Conservation (phyloP, 2,329 filamentous ascomycete species). For the Trichoderma atrobrunneum region DNA sequence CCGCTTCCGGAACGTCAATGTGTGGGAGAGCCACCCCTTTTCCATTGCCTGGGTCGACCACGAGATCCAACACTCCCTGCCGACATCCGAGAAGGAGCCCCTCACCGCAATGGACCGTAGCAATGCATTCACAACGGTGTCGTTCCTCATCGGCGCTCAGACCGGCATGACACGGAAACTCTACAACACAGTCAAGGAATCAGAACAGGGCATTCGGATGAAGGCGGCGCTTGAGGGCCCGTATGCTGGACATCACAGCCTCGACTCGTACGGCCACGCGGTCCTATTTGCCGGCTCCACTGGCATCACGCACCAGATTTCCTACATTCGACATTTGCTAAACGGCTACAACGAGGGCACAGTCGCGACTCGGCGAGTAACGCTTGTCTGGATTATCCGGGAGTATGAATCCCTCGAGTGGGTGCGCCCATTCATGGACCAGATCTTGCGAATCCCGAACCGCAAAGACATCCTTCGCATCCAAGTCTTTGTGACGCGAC, state of each 20-base stretch:
- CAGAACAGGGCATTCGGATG: constrained; percentile 56
- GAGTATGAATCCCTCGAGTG: constrained; percentile 87
- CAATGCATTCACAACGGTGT: constrained; percentile 57
- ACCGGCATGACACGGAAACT: constrained; percentile 85
- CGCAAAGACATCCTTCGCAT: constrained; percentile 81
- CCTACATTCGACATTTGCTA: constrained; percentile 77
- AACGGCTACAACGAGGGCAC: constrained; percentile 66
- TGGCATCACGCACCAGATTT: constrained; percentile 92
- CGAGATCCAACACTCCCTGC: constrained; percentile 39
- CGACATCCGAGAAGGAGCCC: constrained; percentile 42
- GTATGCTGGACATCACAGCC: constrained; percentile 77
- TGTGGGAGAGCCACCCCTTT: constrained; percentile 76
- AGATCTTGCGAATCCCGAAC: constrained; percentile 72
- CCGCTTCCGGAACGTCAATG: constrained; percentile 62
- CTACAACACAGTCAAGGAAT: constrained; percentile 63
- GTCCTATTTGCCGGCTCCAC: constrained; percentile 90
- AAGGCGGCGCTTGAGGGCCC: constrained; percentile 83
- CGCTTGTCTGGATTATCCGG: constrained; percentile 89
- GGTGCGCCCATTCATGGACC: constrained; percentile 82
- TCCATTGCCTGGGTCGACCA: constrained; percentile 73
- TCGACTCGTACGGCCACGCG: constrained; percentile 88
- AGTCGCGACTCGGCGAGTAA: constrained; percentile 76
- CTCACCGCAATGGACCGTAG: constrained; percentile 40
- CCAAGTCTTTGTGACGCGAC: constrained; percentile 85
- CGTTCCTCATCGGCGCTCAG: constrained; percentile 82